Conservation (phyloP, 176 grass and related monocot genomes). For the Lolium multiflorum region DNA sequence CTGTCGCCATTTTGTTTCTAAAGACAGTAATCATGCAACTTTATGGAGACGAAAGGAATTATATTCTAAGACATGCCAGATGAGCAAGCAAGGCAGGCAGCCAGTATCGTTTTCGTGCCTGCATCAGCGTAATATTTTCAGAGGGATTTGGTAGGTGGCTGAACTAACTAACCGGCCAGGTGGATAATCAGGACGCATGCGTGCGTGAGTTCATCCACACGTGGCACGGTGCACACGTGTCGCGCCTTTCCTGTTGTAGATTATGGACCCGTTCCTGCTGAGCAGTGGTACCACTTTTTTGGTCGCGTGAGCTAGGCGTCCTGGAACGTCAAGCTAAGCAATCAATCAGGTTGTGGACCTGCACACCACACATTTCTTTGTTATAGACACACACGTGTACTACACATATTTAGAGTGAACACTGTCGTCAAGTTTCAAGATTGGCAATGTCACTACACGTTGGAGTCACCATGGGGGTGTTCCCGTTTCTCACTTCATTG, state of each 20-base stretch:
- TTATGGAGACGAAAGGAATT: background rate
- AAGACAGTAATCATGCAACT: slow-evolving; percentile 1
- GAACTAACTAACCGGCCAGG: slow-evolving; percentile 29
- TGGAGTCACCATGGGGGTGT: too few species aligned
- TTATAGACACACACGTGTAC: too few species aligned
- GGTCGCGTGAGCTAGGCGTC: background rate
- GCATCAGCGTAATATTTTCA: slow-evolving; percentile 15
- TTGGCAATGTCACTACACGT: too few species aligned
- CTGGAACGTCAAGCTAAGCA: background rate
- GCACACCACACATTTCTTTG: too few species aligned
- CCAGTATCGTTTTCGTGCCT: slow-evolving; percentile 30
- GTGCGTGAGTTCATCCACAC: slow-evolving; percentile 36
- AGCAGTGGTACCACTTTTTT: background rate
- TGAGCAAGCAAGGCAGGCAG: background rate
- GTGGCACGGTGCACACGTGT: background rate
- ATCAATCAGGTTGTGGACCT: background rate
- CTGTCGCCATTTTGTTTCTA: background rate
- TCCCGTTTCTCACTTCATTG: too few species aligned
- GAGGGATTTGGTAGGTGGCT: slow-evolving; percentile 57
- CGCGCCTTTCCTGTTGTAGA: background rate
- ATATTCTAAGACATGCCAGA: background rate
- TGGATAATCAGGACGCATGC: slow-evolving; percentile 27
- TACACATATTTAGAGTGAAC: too few species aligned
- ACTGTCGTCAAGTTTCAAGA: too few species aligned
- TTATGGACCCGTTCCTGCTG: background rate